Evolutionary conservation across 2,329 filamentous ascomycete genomes (phyloP), one percentile per base, ranked within the genome.

Genomic region (Cadophora gregata): DNA sequence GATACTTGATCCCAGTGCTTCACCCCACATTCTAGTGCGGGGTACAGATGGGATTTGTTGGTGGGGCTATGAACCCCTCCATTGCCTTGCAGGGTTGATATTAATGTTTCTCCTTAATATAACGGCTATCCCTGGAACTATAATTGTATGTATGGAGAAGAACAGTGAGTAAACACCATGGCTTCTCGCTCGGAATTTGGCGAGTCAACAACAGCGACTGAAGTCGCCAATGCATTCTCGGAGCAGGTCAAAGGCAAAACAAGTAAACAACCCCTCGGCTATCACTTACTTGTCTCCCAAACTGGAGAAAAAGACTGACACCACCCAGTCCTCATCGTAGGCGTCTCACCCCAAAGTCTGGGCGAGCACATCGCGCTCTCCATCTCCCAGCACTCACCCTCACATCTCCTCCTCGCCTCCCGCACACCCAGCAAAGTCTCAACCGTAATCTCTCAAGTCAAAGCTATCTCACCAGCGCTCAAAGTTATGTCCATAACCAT

Each of bases 191-290:
- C 70, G 27, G 38, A 67, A 19, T 81, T 77, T 63, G 75, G 75
- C 24, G 71, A 75, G 12, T 65, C 71, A 3, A 80, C 79, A 1
- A 76, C 77, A 3, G 79, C 76, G 2, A 78, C 76, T 5, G 76
- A 79, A 65, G 80, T 79, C 3, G 73, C 74, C 19, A 60, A 67
- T 10, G 63, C 67, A 2, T 78, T 78, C 63, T 69, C 67, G 0
- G 68, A 72, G 19, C 67, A 73, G 9, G 75, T 79, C 55, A 71
- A 70, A n/a, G 76, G 74, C 0, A 78, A 74, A 64, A 76, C 63
- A 24, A 73, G 77, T 78, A 48, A 45, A 73, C 66, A n/a, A 29
- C 2, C 16, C 47, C 45, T 59, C 62, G 21, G 48, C 16, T 53
- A 25, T 12, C n/a, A 7, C n/a, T 29, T 10, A 25, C 45, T 10